phyloP scores from a whole-genome alignment of 768 basidiomycete species.

The Leccinum variicolor region DNA sequence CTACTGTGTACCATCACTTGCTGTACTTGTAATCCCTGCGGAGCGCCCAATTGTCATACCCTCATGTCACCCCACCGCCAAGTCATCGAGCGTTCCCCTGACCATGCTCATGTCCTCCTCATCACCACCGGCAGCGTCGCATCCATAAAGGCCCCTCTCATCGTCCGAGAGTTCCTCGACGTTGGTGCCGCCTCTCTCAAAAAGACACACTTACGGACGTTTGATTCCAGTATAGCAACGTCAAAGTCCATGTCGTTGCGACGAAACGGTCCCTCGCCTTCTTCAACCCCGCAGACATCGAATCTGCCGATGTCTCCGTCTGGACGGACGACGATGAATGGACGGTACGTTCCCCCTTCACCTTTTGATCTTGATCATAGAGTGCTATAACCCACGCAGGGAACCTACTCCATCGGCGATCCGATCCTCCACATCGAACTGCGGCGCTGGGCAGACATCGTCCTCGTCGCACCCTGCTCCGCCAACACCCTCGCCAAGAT shows the following conservation, averaged over 20 bases:
- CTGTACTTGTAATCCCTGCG: conserved; percentile 2
- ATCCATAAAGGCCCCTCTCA: conserved; percentile 89
- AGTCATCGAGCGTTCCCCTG: conserved; percentile 24
- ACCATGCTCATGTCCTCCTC: conserved; percentile 62
- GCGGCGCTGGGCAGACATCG: conserved; percentile 90
- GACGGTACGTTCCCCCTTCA: neutral
- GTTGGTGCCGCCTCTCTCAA: conserved; percentile 29
- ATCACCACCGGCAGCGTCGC: conserved; percentile 95
- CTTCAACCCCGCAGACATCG: conserved; percentile 49
- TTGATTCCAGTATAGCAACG: conserved; percentile 56
- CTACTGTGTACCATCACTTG: neutral
- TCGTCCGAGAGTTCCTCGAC: conserved; percentile 69
- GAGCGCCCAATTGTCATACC: conserved; percentile 7
- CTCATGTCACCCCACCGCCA: neutral
- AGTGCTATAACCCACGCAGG: conserved; percentile 37
- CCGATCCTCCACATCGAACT: conserved; percentile 97
- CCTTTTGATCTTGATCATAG: neutral
- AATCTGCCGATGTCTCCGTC: neutral
- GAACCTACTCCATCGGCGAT: conserved; percentile 73
- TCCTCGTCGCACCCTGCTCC: conserved; percentile 92
- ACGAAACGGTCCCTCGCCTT: conserved; percentile 79
- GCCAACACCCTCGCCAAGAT: conserved; percentile 97
- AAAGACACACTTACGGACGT: neutral
- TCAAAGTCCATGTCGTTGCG: conserved; percentile 80
- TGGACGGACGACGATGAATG: neutral